Evolutionary conservation across 805 yeast genomes (phyloP), one percentile per base, ranked within the genome.

Genomic region (Candida nemodendra): DNA sequence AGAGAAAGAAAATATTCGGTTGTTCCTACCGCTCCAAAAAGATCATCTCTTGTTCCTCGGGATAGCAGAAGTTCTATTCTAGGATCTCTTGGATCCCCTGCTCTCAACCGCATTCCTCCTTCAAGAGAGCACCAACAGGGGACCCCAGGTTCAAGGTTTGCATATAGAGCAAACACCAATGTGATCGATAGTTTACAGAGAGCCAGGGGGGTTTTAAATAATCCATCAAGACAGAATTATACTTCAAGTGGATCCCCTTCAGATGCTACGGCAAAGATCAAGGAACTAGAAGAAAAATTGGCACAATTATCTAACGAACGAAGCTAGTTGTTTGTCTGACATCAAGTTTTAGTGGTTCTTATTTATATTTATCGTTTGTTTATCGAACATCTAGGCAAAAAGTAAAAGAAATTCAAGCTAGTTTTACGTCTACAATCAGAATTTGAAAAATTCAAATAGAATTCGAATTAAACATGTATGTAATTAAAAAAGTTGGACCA

Each of bases 1-100:
- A 72, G 76, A 47, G 88, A 83, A 50, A 64, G 90, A 38, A 78
- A 81, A 49, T 84, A 79, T 53, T 77, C 84, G 2, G 84, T 84
- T 15, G 79, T 84, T 9, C 91, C 91, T 16, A 84, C 89, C 0
- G 87, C 87, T 0, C 89, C 89, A 16, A 50, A 55, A 27, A 42
- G 53, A 19, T 45, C 52, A 5, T 42, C 50, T 9, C 14, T 35
- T 13, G 28, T 28, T 11, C 23, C 37, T 9, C 21, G 35, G 2
- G 33, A 40, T 13, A 22, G 36, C n/a, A 48, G 47, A 35, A 25
- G 28, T 27, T 33, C 47, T 8, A n/a, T 40, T 18, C 9, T 36
- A 18, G 32, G 36, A 9, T 34, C 35, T 11, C 26, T 33, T 14
- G 13, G 34, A 4, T 28, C 39, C 16, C 18, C 19, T 12, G 13